Conservation (phyloP, 768 basidiomycete genomes). For the Lepiota brunneoincarnata region DNA sequence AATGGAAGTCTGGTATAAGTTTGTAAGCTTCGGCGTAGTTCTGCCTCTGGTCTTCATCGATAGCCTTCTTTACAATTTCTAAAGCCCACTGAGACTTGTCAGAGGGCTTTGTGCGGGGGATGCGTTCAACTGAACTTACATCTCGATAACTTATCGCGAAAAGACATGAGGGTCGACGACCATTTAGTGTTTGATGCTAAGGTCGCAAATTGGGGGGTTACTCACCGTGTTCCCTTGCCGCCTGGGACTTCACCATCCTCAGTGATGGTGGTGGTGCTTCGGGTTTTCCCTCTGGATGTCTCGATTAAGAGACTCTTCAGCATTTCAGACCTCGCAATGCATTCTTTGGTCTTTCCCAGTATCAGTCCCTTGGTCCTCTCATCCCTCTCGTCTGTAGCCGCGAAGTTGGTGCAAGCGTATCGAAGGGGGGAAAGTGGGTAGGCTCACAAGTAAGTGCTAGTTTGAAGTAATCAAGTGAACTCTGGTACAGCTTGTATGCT, state of each 20-base stretch:
- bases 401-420: neutral
- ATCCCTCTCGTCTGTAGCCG: constrained; percentile 3
- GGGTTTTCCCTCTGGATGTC: too few species aligned
- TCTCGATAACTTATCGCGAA: too few species aligned
- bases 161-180: too few species aligned
- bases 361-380: constrained; percentile 8
- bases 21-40: constrained; percentile 97
- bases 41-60: constrained; percentile 88
- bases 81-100: constrained; percentile 51
- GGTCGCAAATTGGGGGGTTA: too few species aligned
- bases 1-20: constrained; percentile 88
- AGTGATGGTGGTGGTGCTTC: too few species aligned
- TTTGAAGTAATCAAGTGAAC: constrained; percentile 97
- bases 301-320: neutral
- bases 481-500: constrained; percentile 93
- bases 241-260: too few species aligned
- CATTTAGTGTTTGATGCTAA: too few species aligned
- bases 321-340: constrained; percentile 13
- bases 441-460: constrained; percentile 54
- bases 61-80: constrained; percentile 87
- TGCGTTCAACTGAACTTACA: too few species aligned
- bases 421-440: too few species aligned
- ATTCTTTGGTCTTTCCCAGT: constrained; percentile 11
- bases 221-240: too few species aligned
- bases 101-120: too few species aligned